phyloP scores from a whole-genome alignment of 23 red algal genomes.

The Gracilaria domingensis region DNA sequence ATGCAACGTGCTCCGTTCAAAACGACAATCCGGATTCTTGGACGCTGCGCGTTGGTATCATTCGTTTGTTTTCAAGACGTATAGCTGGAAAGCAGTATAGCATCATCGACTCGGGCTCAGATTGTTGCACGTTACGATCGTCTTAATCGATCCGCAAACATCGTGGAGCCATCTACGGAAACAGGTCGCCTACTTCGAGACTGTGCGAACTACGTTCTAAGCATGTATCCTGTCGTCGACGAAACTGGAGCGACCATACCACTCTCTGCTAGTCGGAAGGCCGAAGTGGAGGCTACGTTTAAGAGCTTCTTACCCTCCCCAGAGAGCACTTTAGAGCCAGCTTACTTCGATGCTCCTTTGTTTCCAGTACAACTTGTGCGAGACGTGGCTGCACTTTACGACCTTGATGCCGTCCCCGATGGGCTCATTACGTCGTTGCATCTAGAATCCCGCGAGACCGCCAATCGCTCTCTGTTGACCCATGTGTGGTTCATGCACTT shows the following conservation, averaged over 20 bases:
- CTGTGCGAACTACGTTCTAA: background rate
- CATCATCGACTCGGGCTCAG: background rate
- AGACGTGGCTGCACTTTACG: background rate
- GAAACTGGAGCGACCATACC: background rate
- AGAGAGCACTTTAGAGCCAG: background rate
- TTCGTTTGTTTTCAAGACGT: too few relatives aligned
- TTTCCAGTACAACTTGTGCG: background rate
- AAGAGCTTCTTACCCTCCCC: background rate
- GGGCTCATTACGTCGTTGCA: background rate
- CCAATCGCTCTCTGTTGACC: background rate
- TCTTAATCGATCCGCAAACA: background rate
- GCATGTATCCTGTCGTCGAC: background rate
- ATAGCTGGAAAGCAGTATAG: too few relatives aligned
- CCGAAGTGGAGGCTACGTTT: background rate
- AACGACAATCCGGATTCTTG: too few relatives aligned
- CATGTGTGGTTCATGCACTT: conserved; percentile 16
- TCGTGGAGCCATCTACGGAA: background rate
- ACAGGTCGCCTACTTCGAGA: background rate
- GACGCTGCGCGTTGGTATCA: too few relatives aligned
- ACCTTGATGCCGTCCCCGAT: background rate
- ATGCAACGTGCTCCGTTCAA: too few relatives aligned
- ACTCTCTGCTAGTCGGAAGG: too few relatives aligned
- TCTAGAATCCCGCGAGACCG: background rate
- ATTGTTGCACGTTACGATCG: background rate
- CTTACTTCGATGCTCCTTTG: background rate